Conservation (phyloP, 257 asterid genomes). For the Oldenlandia corymbosa region DNA sequence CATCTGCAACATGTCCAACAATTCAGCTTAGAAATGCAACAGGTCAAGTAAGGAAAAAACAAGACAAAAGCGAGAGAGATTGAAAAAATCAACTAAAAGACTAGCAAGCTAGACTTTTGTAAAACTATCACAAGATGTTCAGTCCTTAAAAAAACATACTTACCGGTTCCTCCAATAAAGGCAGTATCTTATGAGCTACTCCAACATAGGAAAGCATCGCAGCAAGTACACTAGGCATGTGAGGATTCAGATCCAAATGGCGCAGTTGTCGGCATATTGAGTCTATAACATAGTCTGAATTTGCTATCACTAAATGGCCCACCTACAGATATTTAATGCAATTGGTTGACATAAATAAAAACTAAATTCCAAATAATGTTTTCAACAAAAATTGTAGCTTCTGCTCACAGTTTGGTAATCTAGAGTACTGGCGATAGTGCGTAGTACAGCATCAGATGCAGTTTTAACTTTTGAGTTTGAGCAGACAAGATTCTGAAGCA, state of each 20-base stretch:
- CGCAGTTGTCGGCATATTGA: constrained; percentile 89
- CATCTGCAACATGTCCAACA: constrained; percentile 49
- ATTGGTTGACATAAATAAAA: constrained; percentile 12
- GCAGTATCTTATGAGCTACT: constrained; percentile 78
- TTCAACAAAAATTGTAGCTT: constrained; percentile 23
- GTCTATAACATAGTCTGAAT: constrained; percentile 88
- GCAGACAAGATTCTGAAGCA: constrained; percentile 88
- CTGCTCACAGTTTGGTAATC: constrained; percentile 71
- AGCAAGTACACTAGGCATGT: constrained; percentile 84
- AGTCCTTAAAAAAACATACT: constrained; percentile 19
- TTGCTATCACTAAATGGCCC: constrained; percentile 80
- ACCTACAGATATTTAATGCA: constrained; percentile 56
- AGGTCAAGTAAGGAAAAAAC: constrained; percentile 7
- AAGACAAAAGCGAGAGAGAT: no score
- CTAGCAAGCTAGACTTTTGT: background rate
- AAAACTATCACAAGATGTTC: constrained; percentile 8
- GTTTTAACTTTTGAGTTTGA: constrained; percentile 74
- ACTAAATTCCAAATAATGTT: constrained; percentile 17
- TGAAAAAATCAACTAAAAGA: background rate
- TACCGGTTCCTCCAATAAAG: constrained; percentile 97
- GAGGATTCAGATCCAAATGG: constrained; percentile 87
- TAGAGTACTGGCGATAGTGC: constrained; percentile 53
- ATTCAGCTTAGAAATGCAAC: background rate
- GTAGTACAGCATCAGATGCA: constrained; percentile 75
- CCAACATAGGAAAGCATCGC: constrained; percentile 89